Base-by-base conservation (phyloP, 495 filamentous ascomycete species). In the Talaromyces proteolyticus region DNA sequence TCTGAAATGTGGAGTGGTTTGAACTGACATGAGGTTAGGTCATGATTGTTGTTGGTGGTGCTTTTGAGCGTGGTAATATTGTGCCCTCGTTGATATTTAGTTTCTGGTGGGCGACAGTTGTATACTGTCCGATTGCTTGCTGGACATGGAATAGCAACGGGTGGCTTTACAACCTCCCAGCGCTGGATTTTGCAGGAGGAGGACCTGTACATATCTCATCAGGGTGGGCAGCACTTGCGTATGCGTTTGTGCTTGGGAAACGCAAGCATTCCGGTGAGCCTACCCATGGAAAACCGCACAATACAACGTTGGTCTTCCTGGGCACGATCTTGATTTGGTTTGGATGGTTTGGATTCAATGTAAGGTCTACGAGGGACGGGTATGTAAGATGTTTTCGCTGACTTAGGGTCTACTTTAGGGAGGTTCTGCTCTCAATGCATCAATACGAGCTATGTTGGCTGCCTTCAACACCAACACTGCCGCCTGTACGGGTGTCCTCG, bases 401-500 rank as follows among this genome's bases (percentile, higher is more conserved):
- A n/a, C n/a, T n/a, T n/a, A n/a, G n/a, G n/a, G 3, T 48, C 41
- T 34, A 49, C 23, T 52, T 46, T 21, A 72, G 67, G 80, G 81
- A 16, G 81, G 80, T 14, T 76, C 72, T 1, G 75, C 77, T 41
- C 71, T 85, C 4, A 78, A 76, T 55, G 78, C 74, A 3, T 75
- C 66, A 18, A 63, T 86, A 24, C 70, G 82, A 42, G 72, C 78
- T 5, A 76, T 83, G 68, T 54, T 77, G 20, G 80, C 77, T 21
- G 71, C 70, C 26, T 80, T 83, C 66, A 83, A 82, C 63, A 84
- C 80, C 61, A 81, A 83, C 57, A 74, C 75, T 6, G 79, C 80
- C 12, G 80, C 76, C 0, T 75, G 65, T 43, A 75, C 64, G 1
- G 81, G 81, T 34, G 68, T 78, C 21, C 59, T 85, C 4, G 78